Base-by-base conservation (phyloP, 176 grass and related monocot genomes). In the Elymus sibiricus region DNA sequence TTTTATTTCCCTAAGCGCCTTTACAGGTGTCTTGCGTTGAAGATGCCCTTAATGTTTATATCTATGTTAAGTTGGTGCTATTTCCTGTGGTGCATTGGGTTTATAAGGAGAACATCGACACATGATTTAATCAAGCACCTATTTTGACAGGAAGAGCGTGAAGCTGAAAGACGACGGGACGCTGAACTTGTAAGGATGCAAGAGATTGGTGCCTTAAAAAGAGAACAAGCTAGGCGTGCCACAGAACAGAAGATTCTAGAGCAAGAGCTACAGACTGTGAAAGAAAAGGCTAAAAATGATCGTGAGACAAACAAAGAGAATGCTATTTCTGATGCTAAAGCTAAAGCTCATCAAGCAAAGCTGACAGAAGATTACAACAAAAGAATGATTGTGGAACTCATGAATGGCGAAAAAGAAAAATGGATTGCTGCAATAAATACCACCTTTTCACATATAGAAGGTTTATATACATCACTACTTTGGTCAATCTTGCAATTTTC, bases 371-470 rank as follows among this genome's bases (percentile, higher is more conserved):
- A 93, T 0, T 60, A 91, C 47, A 83, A 90, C 15, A 90, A 25
- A 79, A 90, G 59, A 47, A 88, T 93, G 83, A 77, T 99, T 76
- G 2, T 92, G 28, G 92, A 94, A 77, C 35, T 21, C 27, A 65
- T 99, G 87, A 90, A 68, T 58, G 92, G 87, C 9, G 97, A 99
- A 82, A 91, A 65, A 82, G 92, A 99, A 29, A 99, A 99, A 67
- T 99, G 94, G 97, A 58, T 99, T 40, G 87, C 92, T 88, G 92
- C 97, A 64, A 90, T 99, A 80, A 99, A 99, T 84, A 74, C 92
- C 74, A 93, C 94, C n/a, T 99, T 99, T 91, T 88, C 61, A 5
- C 97, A 99, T 51, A 87, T 99, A 67, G 94, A 99, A 99, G 97
- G 94, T 92, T 81, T 75, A 9, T 26, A 32, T 75, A 5, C 55